These are phyloP conservation scores for Aphanomyces euteiches DNA, from an alignment of 352 stramenopile species.

Conservation along the genomic window DNA sequence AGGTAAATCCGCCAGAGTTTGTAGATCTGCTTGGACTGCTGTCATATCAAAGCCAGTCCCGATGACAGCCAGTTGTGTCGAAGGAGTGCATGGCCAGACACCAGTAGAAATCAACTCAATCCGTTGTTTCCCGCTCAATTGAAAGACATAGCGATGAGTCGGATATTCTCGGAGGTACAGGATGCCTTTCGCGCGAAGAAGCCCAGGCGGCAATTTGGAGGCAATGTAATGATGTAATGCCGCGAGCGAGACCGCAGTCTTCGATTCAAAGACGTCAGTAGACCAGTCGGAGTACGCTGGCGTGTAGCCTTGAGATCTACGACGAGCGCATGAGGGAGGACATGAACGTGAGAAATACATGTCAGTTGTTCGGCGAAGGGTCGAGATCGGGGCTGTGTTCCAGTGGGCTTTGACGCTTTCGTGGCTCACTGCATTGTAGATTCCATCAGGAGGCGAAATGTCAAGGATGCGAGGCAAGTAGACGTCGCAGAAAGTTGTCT, in stretches of 20 bases:
- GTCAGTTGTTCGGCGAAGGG: conserved; percentile 16
- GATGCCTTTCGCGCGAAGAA: conserved; percentile 61
- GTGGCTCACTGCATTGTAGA: conserved; percentile 56
- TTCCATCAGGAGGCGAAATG: conserved; percentile 51
- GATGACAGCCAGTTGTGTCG: conserved; percentile 73
- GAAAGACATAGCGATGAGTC: conserved; percentile 57
- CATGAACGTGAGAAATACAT: conserved; percentile 1
- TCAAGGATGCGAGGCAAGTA: conserved; percentile 74
- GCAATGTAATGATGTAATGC: conserved; percentile 53
- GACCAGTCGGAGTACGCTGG: not conserved
- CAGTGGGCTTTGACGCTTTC: conserved; percentile 60
- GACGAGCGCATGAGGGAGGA: not conserved
- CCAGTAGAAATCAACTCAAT: conserved; percentile 63
- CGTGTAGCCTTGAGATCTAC: not conserved
- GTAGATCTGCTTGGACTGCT: conserved; percentile 38
- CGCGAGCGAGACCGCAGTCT: conserved; percentile 41
- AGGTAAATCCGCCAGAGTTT: conserved; percentile 13
- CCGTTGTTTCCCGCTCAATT: conserved; percentile 63
- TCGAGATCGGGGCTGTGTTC: conserved; percentile 34
- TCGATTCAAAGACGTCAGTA: conserved; percentile 22
- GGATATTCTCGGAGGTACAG: conserved; percentile 60
- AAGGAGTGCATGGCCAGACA: conserved; percentile 50
- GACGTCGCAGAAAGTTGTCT: conserved; percentile 56
- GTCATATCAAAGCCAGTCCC: conserved; percentile 42
- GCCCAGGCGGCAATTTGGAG: conserved; percentile 36